Conservation (phyloP, 805 yeast species). For the Hanseniaspora singularis region DNA sequence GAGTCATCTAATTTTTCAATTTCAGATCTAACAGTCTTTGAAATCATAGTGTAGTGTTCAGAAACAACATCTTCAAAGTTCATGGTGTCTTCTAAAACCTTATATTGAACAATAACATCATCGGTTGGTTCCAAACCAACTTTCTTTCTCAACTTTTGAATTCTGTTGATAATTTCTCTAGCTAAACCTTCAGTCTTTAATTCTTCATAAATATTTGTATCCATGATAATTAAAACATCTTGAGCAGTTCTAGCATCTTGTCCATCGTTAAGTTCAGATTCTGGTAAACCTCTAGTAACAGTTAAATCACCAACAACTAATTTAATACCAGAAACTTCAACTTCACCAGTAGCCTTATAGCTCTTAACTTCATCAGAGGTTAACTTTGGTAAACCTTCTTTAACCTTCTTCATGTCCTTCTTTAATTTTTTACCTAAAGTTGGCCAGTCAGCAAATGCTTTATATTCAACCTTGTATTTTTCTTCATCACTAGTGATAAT, state of each 20-base stretch:
- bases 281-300: conserved; percentile 82
- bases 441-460: conserved; percentile 98
- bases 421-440: conserved; percentile 93
- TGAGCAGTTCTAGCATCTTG: conserved; percentile 79
- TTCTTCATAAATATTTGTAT: conserved; percentile 76
- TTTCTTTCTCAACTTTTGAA: conserved; percentile 94
- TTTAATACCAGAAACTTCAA: conserved; percentile 80
- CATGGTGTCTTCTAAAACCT: conserved; percentile 49
- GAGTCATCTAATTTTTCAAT: conserved; percentile 35
- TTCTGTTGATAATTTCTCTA: conserved; percentile 91
- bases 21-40: conserved; percentile 61
- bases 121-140: conserved; percentile 90
- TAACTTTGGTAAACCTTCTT: conserved; percentile 78
- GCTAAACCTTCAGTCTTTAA: conserved; percentile 89
- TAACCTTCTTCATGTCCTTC: conserved; percentile 85
- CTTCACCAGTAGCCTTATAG: conserved; percentile 58
- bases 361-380: conserved; percentile 72
- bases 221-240: conserved; percentile 82
- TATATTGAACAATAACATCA: conserved; percentile 79
- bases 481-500: conserved; percentile 82
- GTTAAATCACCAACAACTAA: conserved; percentile 79
- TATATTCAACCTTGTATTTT: conserved; percentile 82
- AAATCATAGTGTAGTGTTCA: conserved; percentile 53
- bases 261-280: conserved; percentile 48
- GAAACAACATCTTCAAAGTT: conserved; percentile 49